phyloP scores from a whole-genome alignment of 2,329 filamentous ascomycete genomes.

The Colletotrichum plurivorum region DNA sequence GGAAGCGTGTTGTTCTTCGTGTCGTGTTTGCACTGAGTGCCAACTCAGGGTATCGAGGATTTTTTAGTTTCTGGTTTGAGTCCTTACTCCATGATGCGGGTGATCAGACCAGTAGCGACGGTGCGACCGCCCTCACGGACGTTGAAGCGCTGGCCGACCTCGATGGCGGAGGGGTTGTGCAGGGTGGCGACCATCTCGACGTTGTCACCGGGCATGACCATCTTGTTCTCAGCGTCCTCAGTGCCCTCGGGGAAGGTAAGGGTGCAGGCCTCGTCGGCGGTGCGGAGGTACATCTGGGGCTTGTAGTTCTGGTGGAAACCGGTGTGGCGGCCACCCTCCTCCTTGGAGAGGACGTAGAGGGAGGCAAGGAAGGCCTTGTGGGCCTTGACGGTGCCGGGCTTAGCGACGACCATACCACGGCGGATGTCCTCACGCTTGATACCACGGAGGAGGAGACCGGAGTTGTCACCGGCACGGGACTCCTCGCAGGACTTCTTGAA shows the following conservation, averaged over 20 bases:
- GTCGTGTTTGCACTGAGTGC: conserved; percentile 25
- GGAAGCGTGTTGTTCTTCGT: background rate
- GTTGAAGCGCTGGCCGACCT: conserved; percentile 96
- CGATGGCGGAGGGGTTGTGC: conserved; percentile 87
- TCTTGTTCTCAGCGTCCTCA: conserved; percentile 79
- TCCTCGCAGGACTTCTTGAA: conserved; percentile 99
- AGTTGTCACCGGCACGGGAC: conserved; percentile 97
- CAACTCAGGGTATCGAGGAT: conserved; percentile 27
- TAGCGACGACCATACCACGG: conserved; percentile 94
- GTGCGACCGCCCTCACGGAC: conserved; percentile 96
- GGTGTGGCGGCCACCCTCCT: conserved; percentile 97
- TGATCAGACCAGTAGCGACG: conserved; percentile 86
- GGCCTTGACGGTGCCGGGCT: conserved; percentile 86
- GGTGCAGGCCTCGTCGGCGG: conserved; percentile 84
- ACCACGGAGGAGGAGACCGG: conserved; percentile 94
- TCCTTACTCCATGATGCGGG: conserved; percentile 75
- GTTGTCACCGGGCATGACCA: conserved; percentile 99
- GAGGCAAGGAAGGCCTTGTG: conserved; percentile 94
- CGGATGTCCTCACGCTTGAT: conserved; percentile 94
- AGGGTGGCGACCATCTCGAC: conserved; percentile 95
- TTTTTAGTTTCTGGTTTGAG: conserved; percentile 11
- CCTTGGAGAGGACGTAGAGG: conserved; percentile 97
- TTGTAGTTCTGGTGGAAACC: conserved; percentile 97
- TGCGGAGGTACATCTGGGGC: conserved; percentile 96
- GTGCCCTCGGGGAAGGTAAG: conserved; percentile 90